Evolutionary conservation across 148 eudicot species (phyloP).

Genomic region (Rhododendron vialii): DNA sequence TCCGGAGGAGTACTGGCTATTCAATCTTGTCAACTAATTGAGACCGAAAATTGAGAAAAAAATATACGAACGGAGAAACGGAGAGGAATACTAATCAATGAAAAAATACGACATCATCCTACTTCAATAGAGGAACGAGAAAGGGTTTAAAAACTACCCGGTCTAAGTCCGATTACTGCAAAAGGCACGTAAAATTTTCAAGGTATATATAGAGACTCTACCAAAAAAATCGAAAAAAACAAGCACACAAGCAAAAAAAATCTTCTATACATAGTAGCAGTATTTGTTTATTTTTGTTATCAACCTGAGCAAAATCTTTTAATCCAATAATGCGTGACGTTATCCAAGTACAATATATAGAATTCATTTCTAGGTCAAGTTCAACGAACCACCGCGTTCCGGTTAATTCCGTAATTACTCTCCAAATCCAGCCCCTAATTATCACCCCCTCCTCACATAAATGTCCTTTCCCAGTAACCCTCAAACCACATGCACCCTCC

Average conservation of each 20-base stretch:
- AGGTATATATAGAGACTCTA: background rate
- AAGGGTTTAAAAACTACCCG: too few relatives aligned
- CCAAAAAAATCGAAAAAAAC: background rate
- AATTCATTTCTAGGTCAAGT: background rate
- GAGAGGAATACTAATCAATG: too few relatives aligned
- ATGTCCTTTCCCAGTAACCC: slow-evolving; percentile 1
- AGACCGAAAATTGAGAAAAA: too few relatives aligned
- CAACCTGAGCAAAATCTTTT: too few relatives aligned
- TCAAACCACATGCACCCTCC: slow-evolving; percentile 12
- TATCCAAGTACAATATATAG: background rate
- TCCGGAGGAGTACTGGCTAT: too few relatives aligned
- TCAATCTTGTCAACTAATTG: too few relatives aligned
- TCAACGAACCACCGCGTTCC: slow-evolving; percentile 7
- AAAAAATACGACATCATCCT: too few relatives aligned
- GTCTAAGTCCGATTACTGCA: too few relatives aligned
- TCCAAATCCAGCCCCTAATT: background rate
- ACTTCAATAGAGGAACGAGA: too few relatives aligned
- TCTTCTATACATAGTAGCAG: background rate
- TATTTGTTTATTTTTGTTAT: too few relatives aligned
- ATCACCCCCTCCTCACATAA: background rate
- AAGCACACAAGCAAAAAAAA: background rate
- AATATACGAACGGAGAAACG: too few relatives aligned
- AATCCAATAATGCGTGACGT: background rate
- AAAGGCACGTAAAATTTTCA: too few relatives aligned
- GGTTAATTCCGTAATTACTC: slow-evolving; percentile 7